Evolutionary conservation across 2,329 filamentous ascomycete genomes (phyloP).

Genomic region (Trichoderma afroharzianum): DNA sequence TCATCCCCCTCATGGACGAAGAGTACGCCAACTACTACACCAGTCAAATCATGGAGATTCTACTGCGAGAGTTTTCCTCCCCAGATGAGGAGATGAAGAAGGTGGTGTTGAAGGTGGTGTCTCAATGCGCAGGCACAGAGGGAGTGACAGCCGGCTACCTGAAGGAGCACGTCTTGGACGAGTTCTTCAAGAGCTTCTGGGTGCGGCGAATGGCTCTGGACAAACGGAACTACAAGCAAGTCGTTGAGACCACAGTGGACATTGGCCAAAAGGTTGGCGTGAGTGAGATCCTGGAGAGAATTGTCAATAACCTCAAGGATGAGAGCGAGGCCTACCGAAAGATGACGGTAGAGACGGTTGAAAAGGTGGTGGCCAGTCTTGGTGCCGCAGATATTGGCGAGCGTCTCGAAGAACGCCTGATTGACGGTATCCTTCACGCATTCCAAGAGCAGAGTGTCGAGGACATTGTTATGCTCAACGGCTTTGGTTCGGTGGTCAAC

Average conservation of each 20-base stretch:
- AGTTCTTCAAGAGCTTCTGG: slow-evolving; percentile 99
- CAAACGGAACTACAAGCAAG: slow-evolving; percentile 95
- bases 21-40: slow-evolving; percentile 99
- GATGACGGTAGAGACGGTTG: slow-evolving; percentile 97
- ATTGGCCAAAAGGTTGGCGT: slow-evolving; percentile 97
- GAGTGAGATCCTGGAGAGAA: slow-evolving; percentile 87
- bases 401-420: slow-evolving; percentile 84
- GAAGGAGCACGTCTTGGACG: slow-evolving; percentile 89
- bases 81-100: slow-evolving; percentile 99
- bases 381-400: slow-evolving; percentile 93
- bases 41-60: slow-evolving; percentile 96
- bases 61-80: slow-evolving; percentile 91
- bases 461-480: slow-evolving; percentile 93
- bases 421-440: slow-evolving; percentile 90
- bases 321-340: slow-evolving; percentile 97
- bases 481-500: slow-evolving; percentile 96
- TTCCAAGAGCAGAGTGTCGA: slow-evolving; percentile 99
- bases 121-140: slow-evolving; percentile 89
- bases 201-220: slow-evolving; percentile 94
- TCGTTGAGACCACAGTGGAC: slow-evolving; percentile 96
- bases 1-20: slow-evolving; percentile 98
- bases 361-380: slow-evolving; percentile 90
- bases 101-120: slow-evolving; percentile 95
- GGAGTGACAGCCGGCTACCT: slow-evolving; percentile 93
- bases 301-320: slow-evolving; percentile 95